Evolutionary conservation across 345 rosid species (phyloP).

Genomic region (Tarenaya hassleriana): DNA sequence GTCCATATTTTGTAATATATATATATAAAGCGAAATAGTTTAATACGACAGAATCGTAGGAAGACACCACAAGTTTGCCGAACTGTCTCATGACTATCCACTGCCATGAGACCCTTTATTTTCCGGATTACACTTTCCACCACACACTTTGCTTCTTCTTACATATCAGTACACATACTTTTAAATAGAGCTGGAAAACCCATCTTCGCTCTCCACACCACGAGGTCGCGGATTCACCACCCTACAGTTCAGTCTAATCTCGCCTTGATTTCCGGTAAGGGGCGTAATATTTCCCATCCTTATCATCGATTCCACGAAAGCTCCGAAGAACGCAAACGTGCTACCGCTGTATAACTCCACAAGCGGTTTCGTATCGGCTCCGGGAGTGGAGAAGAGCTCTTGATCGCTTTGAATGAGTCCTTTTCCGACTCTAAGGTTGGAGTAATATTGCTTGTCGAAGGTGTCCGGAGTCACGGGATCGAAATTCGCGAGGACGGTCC

Average conservation of each 20-base stretch:
- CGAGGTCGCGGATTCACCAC: slow-evolving; percentile 21
- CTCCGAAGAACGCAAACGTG: slow-evolving; percentile 35
- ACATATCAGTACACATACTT: slow-evolving; percentile 6
- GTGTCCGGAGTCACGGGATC: slow-evolving; percentile 39
- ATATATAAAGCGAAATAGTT: too few relatives aligned
- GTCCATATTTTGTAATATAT: too few relatives aligned
- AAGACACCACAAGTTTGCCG: not conserved
- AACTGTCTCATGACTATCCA: not conserved
- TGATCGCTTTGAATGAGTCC: slow-evolving; percentile 31
- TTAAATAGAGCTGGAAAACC: slow-evolving; percentile 26
- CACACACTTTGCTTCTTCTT: slow-evolving; percentile 12
- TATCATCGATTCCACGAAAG: slow-evolving; percentile 42
- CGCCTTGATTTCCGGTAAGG: slow-evolving; percentile 36
- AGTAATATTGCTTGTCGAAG: slow-evolving; percentile 45
- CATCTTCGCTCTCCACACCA: slow-evolving; percentile 14
- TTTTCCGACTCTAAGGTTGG: slow-evolving; percentile 32
- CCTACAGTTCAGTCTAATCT: slow-evolving; percentile 42
- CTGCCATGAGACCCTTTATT: slow-evolving; percentile 7
- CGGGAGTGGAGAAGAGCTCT: slow-evolving; percentile 29
- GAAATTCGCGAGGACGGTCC: slow-evolving; percentile 34
- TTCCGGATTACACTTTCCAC: slow-evolving; percentile 15
- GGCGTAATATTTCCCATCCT: slow-evolving; percentile 46
- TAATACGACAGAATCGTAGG: too few relatives aligned
- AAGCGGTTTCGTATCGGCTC: slow-evolving; percentile 22
- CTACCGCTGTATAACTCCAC: slow-evolving; percentile 23